These are phyloP conservation scores for Escallonia rubra DNA, from an alignment of 129 eudicot genomes.

Conservation along the genomic window DNA sequence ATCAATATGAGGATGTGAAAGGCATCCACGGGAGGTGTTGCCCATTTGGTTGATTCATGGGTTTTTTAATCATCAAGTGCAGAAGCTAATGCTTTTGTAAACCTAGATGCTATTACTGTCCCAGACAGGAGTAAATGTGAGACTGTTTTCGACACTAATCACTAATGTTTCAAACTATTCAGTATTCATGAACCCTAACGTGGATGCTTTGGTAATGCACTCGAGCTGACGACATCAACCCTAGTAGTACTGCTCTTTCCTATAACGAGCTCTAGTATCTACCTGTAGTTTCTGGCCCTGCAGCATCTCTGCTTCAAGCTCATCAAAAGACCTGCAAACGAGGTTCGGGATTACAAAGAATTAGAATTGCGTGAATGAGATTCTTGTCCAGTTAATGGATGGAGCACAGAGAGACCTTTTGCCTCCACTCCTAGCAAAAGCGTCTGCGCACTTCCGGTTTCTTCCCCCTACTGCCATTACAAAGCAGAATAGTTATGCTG, in stretches of 20 bases:
- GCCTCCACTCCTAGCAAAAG: conserved; percentile 90
- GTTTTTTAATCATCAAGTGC: no score
- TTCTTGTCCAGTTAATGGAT: neutral
- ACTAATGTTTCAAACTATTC: no score
- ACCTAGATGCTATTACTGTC: no score
- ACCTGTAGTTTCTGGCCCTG: conserved; percentile 99
- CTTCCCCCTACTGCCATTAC: conserved; percentile 86
- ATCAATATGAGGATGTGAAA: no score
- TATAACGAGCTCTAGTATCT: conserved; percentile 6
- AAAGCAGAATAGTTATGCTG: neutral
- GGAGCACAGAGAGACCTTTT: conserved; percentile 44
- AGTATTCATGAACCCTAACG: no score
- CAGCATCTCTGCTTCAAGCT: conserved; percentile 98
- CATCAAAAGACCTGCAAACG: conserved; percentile 74
- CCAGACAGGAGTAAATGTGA: no score
- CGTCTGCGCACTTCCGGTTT: conserved; percentile 96
- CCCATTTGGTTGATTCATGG: no score
- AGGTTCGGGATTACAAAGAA: conserved; percentile 6
- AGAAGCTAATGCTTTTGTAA: no score
- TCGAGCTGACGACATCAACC: no score
- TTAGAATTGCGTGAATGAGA: neutral
- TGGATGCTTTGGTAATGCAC: no score
- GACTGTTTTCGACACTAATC: no score
- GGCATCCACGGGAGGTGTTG: no score
- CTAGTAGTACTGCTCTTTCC: neutral